A percentile compares a stretch with the other conserved stretches of the same genome.
These are phyloP conservation scores for Drosera capensis DNA, from an alignment of 148 eudicot species.

Conservation along the genomic window DNA sequence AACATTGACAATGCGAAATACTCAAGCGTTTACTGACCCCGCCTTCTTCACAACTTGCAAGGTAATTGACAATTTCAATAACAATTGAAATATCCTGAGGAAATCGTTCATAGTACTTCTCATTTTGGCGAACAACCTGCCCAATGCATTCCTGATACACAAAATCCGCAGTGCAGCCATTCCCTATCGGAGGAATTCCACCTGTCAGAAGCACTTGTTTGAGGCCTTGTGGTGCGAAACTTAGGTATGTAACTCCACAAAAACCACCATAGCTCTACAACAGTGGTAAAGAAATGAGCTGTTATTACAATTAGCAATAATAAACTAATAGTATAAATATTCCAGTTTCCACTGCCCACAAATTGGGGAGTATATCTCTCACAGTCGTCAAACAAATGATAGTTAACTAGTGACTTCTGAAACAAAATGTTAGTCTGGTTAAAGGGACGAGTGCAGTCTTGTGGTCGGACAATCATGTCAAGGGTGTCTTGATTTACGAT, in stretches of 20 bases:
- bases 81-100: conserved; percentile 76
- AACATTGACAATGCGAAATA: not conserved
- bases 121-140: conserved; percentile 50
- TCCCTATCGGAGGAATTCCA: conserved; percentile 73
- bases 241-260: conserved; percentile 82
- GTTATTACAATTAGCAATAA: not conserved
- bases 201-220: conserved; percentile 85
- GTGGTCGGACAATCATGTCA: too few relatives aligned
- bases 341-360: too few relatives aligned
- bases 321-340: not conserved
- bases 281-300: conserved; percentile 4
- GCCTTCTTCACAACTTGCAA: conserved; percentile 63
- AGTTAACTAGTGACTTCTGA: too few relatives aligned
- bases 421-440: too few relatives aligned
- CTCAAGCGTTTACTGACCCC: conserved; percentile 41
- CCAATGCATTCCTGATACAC: conserved; percentile 63
- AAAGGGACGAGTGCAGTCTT: too few relatives aligned
- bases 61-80: conserved; percentile 43
- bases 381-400: not conserved
- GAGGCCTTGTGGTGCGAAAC: conserved; percentile 93
- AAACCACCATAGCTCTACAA: conserved; percentile 93
- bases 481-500: too few relatives aligned
- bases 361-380: too few relatives aligned
- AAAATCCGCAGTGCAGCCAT: conserved; percentile 69
- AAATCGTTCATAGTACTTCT: conserved; percentile 75